Percentiles rank a stretch among this genome's conserved stretches.
phyloP scores from a whole-genome alignment of 202 grass and related monocot species.

The Schoenoplectus triqueter region DNA sequence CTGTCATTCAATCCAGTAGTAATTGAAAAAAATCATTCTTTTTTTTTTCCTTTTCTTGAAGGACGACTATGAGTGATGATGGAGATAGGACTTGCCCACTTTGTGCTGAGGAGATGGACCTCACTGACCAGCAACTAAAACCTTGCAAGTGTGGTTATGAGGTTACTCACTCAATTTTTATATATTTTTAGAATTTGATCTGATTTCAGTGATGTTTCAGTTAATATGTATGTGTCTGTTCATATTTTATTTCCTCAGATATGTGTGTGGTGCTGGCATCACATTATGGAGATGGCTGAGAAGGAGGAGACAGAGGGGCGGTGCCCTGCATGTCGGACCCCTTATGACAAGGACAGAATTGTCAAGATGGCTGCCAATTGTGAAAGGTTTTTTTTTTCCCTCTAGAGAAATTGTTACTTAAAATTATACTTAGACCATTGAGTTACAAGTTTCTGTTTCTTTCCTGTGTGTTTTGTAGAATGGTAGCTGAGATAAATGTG shows the following conservation, averaged over 20 bases:
- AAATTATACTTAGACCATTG: slow-evolving; percentile 10
- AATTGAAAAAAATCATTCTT: slow-evolving; percentile 17
- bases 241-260: slow-evolving; percentile 51
- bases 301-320: slow-evolving; percentile 98
- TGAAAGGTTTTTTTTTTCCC: slow-evolving; percentile 52
- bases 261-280: slow-evolving; percentile 99
- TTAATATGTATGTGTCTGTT: not conserved
- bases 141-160: slow-evolving; percentile 97
- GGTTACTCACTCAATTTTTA: slow-evolving; percentile 41
- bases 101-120: slow-evolving; percentile 98
- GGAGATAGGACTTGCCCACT: slow-evolving; percentile 96
- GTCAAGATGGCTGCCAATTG: slow-evolving; percentile 82
- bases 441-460: not conserved
- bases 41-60: slow-evolving; percentile 28
- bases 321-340: slow-evolving; percentile 81
- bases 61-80: slow-evolving; percentile 89
- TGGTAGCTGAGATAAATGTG: slow-evolving; percentile 61
- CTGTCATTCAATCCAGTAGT: not conserved
- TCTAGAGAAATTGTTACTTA: slow-evolving; percentile 9
- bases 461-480: slow-evolving; percentile 47
- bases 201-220: slow-evolving; percentile 19
- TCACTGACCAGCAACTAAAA: slow-evolving; percentile 95
- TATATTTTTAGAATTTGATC: not conserved
- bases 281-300: slow-evolving; percentile 95
- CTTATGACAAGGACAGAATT: slow-evolving; percentile 95